phyloP scores from a whole-genome alignment of 441 rosid genomes.

The Bruguiera hainesii region DNA sequence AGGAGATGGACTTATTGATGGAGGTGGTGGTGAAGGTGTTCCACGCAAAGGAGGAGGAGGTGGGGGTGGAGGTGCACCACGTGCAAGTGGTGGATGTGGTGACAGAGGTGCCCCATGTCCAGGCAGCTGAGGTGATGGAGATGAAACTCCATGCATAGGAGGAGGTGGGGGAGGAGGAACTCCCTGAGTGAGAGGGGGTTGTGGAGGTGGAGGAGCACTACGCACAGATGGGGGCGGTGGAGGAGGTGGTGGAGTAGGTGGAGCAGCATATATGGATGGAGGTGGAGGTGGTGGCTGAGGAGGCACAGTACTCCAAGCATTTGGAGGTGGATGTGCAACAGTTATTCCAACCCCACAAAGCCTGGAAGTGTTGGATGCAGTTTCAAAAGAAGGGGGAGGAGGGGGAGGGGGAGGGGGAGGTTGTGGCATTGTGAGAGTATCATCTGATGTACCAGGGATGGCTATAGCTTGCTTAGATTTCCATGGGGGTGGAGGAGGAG shows the following conservation, averaged over 20 bases:
- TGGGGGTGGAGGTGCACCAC: conserved; percentile 38
- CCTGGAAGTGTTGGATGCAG: conserved; percentile 17
- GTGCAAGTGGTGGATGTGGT: conserved; percentile 19
- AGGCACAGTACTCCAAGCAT: no score
- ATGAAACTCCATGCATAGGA: conserved; percentile 16
- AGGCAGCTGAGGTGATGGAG: conserved; percentile 35
- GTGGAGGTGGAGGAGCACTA: conserved; percentile 27
- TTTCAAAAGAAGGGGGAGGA: conserved; percentile 14
- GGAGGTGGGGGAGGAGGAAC: conserved; percentile 44
- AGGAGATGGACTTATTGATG: conserved; percentile 13
- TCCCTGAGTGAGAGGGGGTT: conserved; percentile 34
- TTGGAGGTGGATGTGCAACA: not conserved
- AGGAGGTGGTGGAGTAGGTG: conserved; percentile 26
- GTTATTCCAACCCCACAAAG: conserved; percentile 11
- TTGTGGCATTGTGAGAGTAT: conserved; percentile 14
- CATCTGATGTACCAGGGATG: conserved; percentile 22
- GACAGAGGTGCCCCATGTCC: conserved; percentile 29
- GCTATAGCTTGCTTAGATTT: conserved; percentile 32
- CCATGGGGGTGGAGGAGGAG: conserved; percentile 45
- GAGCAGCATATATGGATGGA: not conserved
- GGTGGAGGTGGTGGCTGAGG: conserved; percentile 20
- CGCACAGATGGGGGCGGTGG: conserved; percentile 38
- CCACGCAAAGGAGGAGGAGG: conserved; percentile 60
- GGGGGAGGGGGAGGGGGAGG: conserved; percentile 27
- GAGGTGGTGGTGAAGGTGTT: conserved; percentile 23